Evolutionary conservation across 257 asterid species (phyloP).

Genomic region (Fraxinus anomala): DNA sequence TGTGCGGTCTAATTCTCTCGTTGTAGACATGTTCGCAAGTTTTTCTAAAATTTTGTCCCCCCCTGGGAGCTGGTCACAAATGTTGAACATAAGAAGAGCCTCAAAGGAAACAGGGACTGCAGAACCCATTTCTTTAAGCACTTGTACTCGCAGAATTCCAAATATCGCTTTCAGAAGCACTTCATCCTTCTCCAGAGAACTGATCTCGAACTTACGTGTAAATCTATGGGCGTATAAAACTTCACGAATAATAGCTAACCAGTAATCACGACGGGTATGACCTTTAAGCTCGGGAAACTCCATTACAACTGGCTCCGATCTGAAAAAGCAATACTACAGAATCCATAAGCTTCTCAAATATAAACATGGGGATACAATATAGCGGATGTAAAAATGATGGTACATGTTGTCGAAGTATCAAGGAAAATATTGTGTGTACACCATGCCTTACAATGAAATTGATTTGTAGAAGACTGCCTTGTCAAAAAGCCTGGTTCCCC

Average conservation of each 20-base stretch:
- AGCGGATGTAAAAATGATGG: slow-evolving; percentile 11
- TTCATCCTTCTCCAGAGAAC: slow-evolving; percentile 72
- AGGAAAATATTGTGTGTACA: slow-evolving; percentile 10
- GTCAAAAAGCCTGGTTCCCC: slow-evolving; percentile 97
- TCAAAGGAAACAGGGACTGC: slow-evolving; percentile 47
- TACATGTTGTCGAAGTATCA: slow-evolving; percentile 8
- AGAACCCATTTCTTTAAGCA: slow-evolving; percentile 71
- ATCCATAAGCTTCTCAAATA: slow-evolving; percentile 32
- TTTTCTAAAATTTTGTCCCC: slow-evolving; percentile 87
- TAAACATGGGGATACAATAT: slow-evolving; percentile 23
- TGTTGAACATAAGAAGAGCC: slow-evolving; percentile 84
- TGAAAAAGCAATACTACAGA: slow-evolving; percentile 45
- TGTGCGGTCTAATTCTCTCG: slow-evolving; percentile 44
- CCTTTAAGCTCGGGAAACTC: slow-evolving; percentile 99
- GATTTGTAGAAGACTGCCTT: slow-evolving; percentile 90
- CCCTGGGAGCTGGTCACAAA: slow-evolving; percentile 88
- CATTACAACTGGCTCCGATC: slow-evolving; percentile 85
- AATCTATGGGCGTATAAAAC: slow-evolving; percentile 74
- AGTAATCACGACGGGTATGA: slow-evolving; percentile 89
- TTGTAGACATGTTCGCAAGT: slow-evolving; percentile 62
- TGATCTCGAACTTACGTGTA: slow-evolving; percentile 58
- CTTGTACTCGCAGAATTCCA: slow-evolving; percentile 85
- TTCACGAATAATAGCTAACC: slow-evolving; percentile 92
- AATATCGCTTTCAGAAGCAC: slow-evolving; percentile 77
- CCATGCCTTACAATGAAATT: slow-evolving; percentile 61